These are phyloP conservation scores for Noccaea bulbosa DNA, from an alignment of 345 rosid species.

Conservation along the genomic window DNA sequence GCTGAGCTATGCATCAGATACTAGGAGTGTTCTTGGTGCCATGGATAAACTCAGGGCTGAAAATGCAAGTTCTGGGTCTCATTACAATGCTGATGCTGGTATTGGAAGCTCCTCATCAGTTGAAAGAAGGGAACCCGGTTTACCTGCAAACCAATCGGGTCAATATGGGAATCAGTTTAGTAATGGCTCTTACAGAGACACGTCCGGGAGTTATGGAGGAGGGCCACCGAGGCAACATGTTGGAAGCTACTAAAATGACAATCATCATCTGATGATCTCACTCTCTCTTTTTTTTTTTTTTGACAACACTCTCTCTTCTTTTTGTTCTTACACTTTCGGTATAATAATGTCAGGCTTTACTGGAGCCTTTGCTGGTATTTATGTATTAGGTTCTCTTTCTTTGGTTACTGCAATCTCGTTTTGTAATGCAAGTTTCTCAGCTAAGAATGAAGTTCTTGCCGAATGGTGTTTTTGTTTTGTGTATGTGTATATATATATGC, in stretches of 20 bases:
- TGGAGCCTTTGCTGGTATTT: no score
- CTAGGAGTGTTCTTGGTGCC: slow-evolving; percentile 60
- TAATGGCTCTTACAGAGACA: slow-evolving; percentile 31
- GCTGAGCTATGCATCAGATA: slow-evolving; percentile 63
- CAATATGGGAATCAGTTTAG: slow-evolving; percentile 43
- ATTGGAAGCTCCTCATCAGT: slow-evolving; percentile 1
- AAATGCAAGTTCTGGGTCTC: slow-evolving; percentile 34
- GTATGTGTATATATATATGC: not conserved
- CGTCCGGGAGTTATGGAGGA: slow-evolving; percentile 40
- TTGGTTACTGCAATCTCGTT: slow-evolving; percentile 13
- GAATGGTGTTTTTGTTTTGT: not conserved
- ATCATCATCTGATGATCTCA: slow-evolving; percentile 1
- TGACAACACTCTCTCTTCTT: no score
- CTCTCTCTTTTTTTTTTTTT: no score
- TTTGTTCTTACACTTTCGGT: not conserved
- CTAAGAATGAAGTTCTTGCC: not conserved
- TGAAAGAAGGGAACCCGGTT: slow-evolving; percentile 14
- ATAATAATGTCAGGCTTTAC: slow-evolving; percentile 10
- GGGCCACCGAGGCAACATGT: slow-evolving; percentile 51
- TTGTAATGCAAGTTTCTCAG: not conserved
- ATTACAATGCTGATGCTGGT: slow-evolving; percentile 23
- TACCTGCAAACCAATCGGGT: slow-evolving; percentile 48
- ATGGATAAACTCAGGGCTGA: slow-evolving; percentile 56
- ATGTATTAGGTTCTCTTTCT: not conserved
- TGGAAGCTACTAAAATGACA: slow-evolving; percentile 51